Percentiles rank a stretch among this genome's conserved stretches.
Conservation (phyloP, 116 monocot genomes). For the Dioscorea cayenensis region DNA sequence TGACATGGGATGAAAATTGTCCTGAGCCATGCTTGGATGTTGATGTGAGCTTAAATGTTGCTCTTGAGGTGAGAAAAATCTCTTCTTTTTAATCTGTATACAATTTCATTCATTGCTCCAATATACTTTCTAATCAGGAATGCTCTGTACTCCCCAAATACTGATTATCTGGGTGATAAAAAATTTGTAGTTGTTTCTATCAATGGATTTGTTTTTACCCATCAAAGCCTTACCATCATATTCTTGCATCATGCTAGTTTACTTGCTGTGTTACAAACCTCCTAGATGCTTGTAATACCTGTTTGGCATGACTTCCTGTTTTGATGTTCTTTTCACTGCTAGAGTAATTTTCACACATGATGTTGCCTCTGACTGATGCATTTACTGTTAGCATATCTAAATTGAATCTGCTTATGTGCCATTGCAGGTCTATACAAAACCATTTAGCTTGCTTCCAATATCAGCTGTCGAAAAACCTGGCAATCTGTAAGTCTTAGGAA, state of each 20-base stretch:
- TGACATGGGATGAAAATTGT: slow-evolving; percentile 56
- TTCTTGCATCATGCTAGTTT: too few relatives aligned
- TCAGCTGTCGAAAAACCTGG: slow-evolving; percentile 83
- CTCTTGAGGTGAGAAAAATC: slow-evolving; percentile 50
- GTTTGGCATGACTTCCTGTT: too few relatives aligned
- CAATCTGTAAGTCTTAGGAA: slow-evolving; percentile 47
- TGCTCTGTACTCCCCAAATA: too few relatives aligned
- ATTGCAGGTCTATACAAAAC: slow-evolving; percentile 56
- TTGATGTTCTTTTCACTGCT: neutral
- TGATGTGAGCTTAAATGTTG: slow-evolving; percentile 54
- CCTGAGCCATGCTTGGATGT: slow-evolving; percentile 48
- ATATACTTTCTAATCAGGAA: neutral
- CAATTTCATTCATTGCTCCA: neutral
- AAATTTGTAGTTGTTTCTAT: too few relatives aligned
- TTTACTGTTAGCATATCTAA: neutral
- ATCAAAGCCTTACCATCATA: too few relatives aligned
- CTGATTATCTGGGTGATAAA: too few relatives aligned
- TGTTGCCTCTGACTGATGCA: neutral
- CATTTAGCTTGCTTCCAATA: slow-evolving; percentile 73
- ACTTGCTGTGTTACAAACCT: too few relatives aligned
- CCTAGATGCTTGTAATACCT: too few relatives aligned
- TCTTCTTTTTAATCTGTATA: neutral
- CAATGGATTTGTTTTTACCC: too few relatives aligned
- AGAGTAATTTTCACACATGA: neutral
- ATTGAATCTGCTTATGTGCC: neutral